A percentile compares a stretch with the other conserved stretches of the same genome.
Evolutionary conservation across 225 moss, liverwort and hornwort genomes (phyloP).

Genomic region (Climacium dendroides): DNA sequence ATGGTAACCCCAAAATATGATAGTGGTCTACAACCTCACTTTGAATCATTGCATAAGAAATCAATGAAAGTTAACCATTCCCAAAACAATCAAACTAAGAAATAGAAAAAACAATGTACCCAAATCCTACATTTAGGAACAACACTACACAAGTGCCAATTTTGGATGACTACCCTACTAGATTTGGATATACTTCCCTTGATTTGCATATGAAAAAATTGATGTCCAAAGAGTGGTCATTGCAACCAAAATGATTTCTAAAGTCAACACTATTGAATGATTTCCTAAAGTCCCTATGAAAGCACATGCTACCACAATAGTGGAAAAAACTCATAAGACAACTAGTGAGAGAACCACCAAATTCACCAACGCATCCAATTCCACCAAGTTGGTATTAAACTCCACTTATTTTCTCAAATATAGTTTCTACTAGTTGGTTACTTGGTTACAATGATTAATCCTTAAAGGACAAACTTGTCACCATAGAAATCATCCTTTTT

Average conservation of each 20-base stretch:
- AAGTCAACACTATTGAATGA: background rate
- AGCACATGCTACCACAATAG: background rate
- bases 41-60: background rate
- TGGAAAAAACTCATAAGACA: fast-evolving
- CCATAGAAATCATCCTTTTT: no score
- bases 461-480: no score
- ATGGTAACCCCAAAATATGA: fast-evolving
- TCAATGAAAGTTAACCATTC: background rate
- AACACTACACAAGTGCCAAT: background rate
- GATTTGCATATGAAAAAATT: background rate
- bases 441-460: no score
- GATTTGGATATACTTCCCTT: no score
- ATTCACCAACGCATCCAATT: background rate
- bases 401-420: background rate
- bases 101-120: background rate
- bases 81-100: background rate
- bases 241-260: background rate
- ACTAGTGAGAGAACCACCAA: background rate
- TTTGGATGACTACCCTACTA: fast-evolving
- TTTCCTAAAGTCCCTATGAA: background rate
- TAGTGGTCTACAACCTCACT: background rate
- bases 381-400: background rate
- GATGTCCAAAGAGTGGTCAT: fast-evolving
- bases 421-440: background rate
- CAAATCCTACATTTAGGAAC: background rate